Evolutionary conservation across 73 alveolate genomes (phyloP).

Genomic region (Blepharisma japonicum): DNA sequence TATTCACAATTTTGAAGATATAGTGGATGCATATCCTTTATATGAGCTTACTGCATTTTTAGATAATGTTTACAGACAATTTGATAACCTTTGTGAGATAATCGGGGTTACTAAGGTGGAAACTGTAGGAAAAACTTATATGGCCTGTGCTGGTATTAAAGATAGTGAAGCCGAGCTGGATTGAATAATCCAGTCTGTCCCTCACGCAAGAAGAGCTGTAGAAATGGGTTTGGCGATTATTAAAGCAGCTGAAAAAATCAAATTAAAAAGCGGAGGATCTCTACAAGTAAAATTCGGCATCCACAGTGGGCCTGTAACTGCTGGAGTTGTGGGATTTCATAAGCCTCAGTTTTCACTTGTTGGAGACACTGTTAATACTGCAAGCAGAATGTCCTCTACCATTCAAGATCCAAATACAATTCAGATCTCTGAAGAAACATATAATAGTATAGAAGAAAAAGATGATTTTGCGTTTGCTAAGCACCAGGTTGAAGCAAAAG

Average conservation of each 20-base stretch:
- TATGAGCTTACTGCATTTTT: slow-evolving; percentile 43
- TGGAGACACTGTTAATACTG: slow-evolving; percentile 96
- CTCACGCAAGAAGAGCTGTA: slow-evolving; percentile 21
- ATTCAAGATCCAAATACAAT: slow-evolving; percentile 49
- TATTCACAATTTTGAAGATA: slow-evolving; percentile 44
- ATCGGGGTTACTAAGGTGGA: slow-evolving; percentile 44
- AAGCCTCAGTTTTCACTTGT: slow-evolving; percentile 95
- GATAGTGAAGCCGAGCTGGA: slow-evolving; percentile 23
- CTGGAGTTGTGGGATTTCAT: slow-evolving; percentile 97
- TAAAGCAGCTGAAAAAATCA: neutral
- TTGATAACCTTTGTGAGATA: slow-evolving; percentile 40
- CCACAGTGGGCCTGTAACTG: slow-evolving; percentile 93
- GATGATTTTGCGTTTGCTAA: neutral
- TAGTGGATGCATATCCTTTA: slow-evolving; percentile 29
- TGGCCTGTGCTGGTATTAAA: slow-evolving; percentile 58
- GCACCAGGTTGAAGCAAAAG: slow-evolving; percentile 48
- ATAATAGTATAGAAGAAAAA: neutral
- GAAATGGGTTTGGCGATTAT: slow-evolving; percentile 21
- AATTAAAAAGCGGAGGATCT: slow-evolving; percentile 33
- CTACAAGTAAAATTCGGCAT: slow-evolving; percentile 88
- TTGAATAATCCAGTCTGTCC: neutral
- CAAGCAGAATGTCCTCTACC: slow-evolving; percentile 84
- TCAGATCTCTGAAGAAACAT: neutral
- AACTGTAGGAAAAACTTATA: slow-evolving; percentile 62
- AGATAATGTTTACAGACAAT: slow-evolving; percentile 39